These are phyloP conservation scores for Trypanosoma melophagium DNA, from an alignment of 208 protist genomes.

Conservation along the genomic window DNA sequence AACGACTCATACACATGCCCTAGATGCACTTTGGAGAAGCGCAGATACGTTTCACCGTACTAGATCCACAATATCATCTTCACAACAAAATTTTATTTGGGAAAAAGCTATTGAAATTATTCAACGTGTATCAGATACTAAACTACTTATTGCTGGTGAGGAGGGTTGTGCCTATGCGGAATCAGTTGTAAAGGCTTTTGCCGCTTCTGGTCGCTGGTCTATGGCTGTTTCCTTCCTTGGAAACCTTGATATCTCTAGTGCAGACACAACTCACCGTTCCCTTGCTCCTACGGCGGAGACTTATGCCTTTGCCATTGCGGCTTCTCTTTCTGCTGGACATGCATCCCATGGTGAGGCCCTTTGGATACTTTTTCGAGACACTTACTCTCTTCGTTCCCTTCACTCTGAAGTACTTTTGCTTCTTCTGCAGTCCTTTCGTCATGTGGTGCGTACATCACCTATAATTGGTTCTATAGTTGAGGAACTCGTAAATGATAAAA, in stretches of 20 bases:
- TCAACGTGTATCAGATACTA: slow-evolving; percentile 29
- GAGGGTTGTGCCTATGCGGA: slow-evolving; percentile 78
- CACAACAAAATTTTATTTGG: slow-evolving; percentile 38
- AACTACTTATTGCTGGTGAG: slow-evolving; percentile 49
- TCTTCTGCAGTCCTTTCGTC: slow-evolving; percentile 69
- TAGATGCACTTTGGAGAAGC: slow-evolving; percentile 84
- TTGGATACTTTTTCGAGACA: slow-evolving; percentile 31
- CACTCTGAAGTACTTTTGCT: slow-evolving; percentile 71
- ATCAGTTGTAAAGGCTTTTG: slow-evolving; percentile 61
- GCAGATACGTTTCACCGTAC: slow-evolving; percentile 57
- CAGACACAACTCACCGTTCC: slow-evolving; percentile 44
- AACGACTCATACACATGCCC: slow-evolving; percentile 63
- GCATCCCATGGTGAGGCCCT: slow-evolving; percentile 54
- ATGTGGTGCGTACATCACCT: slow-evolving; percentile 35
- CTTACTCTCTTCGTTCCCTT: slow-evolving; percentile 54
- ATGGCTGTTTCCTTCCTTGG: slow-evolving; percentile 48
- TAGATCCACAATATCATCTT: slow-evolving; percentile 24
- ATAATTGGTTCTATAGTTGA: slow-evolving; percentile 44
- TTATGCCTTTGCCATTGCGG: slow-evolving; percentile 68
- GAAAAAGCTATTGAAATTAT: slow-evolving; percentile 31
- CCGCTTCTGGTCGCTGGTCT: slow-evolving; percentile 58
- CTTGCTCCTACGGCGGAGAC: slow-evolving; percentile 74
- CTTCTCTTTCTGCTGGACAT: slow-evolving; percentile 58
- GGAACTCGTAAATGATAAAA: slow-evolving; percentile 39
- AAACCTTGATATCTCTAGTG: slow-evolving; percentile 42